Evolutionary conservation across 441 rosid species (phyloP).

Genomic region (Syzygium malaccense): DNA sequence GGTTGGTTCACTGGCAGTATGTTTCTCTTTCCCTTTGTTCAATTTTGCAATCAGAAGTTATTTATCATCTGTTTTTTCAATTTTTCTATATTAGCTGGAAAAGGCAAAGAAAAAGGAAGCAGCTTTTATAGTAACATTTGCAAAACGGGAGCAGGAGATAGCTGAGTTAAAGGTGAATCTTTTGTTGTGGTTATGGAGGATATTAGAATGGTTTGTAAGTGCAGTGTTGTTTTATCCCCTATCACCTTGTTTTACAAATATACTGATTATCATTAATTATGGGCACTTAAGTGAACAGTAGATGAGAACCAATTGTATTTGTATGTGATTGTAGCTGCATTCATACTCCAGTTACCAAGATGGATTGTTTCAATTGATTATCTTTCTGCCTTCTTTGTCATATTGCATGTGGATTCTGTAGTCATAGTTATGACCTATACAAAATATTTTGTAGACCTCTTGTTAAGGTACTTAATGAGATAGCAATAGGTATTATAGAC

Average conservation of each 20-base stretch:
- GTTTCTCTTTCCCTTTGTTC: not conserved
- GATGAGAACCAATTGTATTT: not conserved
- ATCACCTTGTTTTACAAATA: not conserved
- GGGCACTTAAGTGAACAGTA: not conserved
- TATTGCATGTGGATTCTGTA: not conserved
- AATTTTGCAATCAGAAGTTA: not conserved
- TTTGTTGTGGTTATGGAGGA: not conserved
- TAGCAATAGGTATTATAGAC: not conserved
- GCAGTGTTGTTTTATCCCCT: not conserved
- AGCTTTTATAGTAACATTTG: constrained; percentile 92
- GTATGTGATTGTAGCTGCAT: not conserved
- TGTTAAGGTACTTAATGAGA: not conserved
- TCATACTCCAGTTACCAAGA: not conserved
- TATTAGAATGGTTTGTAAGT: not conserved
- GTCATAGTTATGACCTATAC: not conserved
- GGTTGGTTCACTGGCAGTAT: constrained; percentile 22
- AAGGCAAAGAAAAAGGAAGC: constrained; percentile 97
- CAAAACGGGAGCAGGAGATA: constrained; percentile 93
- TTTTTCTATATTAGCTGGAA: constrained; percentile 56
- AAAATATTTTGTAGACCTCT: not conserved
- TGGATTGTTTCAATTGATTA: not conserved
- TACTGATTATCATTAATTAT: not conserved
- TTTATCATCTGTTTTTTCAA: constrained; percentile 5
- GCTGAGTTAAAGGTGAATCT: constrained; percentile 73
- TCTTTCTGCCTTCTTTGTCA: not conserved